Conservation (phyloP, 805 yeast genomes). For the Suhomyces sp. region DNA sequence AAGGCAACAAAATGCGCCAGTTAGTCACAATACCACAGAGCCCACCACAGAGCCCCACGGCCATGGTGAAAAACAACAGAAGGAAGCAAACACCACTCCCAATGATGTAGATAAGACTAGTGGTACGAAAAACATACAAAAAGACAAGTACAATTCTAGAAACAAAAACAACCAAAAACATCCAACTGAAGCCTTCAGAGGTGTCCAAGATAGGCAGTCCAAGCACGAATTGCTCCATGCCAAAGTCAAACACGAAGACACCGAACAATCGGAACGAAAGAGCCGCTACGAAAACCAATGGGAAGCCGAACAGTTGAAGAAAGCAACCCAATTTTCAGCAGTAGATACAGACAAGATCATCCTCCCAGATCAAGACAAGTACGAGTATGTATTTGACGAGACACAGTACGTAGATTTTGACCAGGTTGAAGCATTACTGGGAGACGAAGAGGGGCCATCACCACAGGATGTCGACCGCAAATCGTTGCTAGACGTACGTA, state of each 20-base stretch:
- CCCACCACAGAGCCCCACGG: too few relatives aligned
- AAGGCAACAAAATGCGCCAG: neutral
- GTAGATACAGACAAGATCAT: constrained; percentile 37
- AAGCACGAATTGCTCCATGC: constrained; percentile 51
- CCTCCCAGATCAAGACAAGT: constrained; percentile 44
- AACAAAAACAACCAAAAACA: too few relatives aligned
- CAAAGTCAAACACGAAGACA: constrained; percentile 23
- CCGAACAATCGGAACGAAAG: constrained; percentile 11
- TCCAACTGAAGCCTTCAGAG: neutral
- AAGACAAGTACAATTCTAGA: too few relatives aligned
- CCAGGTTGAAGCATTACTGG: constrained; percentile 34
- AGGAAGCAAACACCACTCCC: too few relatives aligned
- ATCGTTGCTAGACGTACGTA: constrained; percentile 44
- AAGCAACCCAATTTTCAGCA: constrained; percentile 31
- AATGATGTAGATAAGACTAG: too few relatives aligned
- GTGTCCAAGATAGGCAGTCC: constrained; percentile 38
- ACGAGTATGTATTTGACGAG: constrained; percentile 75
- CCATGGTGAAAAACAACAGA: too few relatives aligned
- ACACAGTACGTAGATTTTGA: constrained; percentile 58
- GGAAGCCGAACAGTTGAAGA: constrained; percentile 52
- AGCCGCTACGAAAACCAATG: constrained; percentile 38
- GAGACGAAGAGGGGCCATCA: constrained; percentile 28
- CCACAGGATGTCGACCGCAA: constrained; percentile 13
- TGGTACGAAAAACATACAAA: too few relatives aligned
- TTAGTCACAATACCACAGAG: too few relatives aligned